Percentiles rank a stretch among this genome's conserved stretches.
Evolutionary conservation across 1,284 basidiomycete species (phyloP).

Genomic region (Ceratobasidium sp.): DNA sequence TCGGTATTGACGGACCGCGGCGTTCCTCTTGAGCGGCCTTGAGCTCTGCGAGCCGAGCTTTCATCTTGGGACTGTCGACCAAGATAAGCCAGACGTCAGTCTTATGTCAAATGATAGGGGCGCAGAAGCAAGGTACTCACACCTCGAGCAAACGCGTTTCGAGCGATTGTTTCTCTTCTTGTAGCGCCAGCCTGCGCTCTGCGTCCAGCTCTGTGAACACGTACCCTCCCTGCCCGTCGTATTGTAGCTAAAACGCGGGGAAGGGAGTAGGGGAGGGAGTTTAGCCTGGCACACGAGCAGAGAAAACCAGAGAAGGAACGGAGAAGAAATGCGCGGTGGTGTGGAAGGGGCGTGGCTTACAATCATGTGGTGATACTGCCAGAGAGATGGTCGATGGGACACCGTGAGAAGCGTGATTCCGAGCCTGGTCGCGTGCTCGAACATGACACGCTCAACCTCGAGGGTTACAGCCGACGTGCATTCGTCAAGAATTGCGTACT

Average conservation of each 20-base stretch:
- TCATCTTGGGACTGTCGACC: constrained; percentile 77
- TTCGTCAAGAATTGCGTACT: constrained; percentile 98
- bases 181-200: constrained; percentile 88
- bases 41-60: constrained; percentile 78
- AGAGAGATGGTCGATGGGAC: constrained; percentile 90
- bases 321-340: no score
- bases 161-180: constrained; percentile 91
- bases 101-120: constrained; percentile 28
- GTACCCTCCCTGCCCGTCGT: constrained; percentile 84
- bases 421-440: constrained; percentile 88
- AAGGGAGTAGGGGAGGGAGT: no score
- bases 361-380: constrained; percentile 65
- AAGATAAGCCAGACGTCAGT: constrained; percentile 52
- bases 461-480: constrained; percentile 94
- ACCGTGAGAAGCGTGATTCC: constrained; percentile 93
- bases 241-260: no score
- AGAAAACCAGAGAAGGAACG: background rate
- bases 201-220: constrained; percentile 92
- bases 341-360: constrained; percentile 53
- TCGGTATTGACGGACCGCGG: constrained; percentile 42
- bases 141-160: constrained; percentile 84
- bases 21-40: constrained; percentile 54
- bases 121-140: constrained; percentile 49
- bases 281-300: background rate
- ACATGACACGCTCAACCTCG: constrained; percentile 95